Conservation (phyloP, 352 stramenopile species). For the Phytopythium vexans region DNA sequence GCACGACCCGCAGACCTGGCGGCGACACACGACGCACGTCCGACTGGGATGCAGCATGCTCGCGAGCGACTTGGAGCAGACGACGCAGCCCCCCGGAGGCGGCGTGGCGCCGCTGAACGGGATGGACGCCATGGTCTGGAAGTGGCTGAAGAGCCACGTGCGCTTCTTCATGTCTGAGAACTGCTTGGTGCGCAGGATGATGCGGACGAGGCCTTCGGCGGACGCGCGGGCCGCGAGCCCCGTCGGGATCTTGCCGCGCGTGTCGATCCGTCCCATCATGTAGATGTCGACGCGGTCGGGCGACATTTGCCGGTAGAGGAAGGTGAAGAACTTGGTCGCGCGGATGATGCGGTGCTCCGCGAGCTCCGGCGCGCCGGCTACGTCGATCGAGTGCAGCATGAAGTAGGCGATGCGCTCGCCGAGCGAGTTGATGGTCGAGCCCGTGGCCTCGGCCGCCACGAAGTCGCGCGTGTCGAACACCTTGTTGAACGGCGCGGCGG, state of each 20-base stretch:
- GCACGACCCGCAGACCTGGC: conserved; percentile 1
- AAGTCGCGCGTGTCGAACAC: conserved; percentile 10
- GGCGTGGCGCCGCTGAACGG: background rate
- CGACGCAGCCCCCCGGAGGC: conserved; percentile 21
- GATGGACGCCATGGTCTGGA: background rate
- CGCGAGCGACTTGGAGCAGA: conserved; percentile 23
- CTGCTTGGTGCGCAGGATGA: conserved; percentile 6
- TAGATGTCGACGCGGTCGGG: conserved; percentile 39
- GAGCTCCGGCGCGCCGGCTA: conserved; percentile 8
- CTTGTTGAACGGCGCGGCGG: conserved; percentile 11
- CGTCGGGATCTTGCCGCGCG: conserved; percentile 25
- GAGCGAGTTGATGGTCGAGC: conserved; percentile 11
- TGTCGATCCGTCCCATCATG: conserved; percentile 38
- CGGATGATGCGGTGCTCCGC: conserved; percentile 4
- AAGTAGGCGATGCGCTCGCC: conserved; percentile 25
- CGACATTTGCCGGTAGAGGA: conserved; percentile 21
- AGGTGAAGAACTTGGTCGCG: conserved; percentile 5
- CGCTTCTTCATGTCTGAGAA: conserved; percentile 61
- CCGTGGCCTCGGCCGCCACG: conserved; percentile 7
- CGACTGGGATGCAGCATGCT: background rate
- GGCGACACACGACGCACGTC: background rate
- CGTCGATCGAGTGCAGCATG: conserved; percentile 14
- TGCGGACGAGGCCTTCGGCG: conserved; percentile 21
- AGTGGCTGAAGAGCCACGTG: conserved; percentile 30
- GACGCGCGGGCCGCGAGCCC: conserved; percentile 25